These are phyloP conservation scores for Debaryomyces psychrophilus DNA, from an alignment of 1,139 yeast genomes.

Conservation along the genomic window DNA sequence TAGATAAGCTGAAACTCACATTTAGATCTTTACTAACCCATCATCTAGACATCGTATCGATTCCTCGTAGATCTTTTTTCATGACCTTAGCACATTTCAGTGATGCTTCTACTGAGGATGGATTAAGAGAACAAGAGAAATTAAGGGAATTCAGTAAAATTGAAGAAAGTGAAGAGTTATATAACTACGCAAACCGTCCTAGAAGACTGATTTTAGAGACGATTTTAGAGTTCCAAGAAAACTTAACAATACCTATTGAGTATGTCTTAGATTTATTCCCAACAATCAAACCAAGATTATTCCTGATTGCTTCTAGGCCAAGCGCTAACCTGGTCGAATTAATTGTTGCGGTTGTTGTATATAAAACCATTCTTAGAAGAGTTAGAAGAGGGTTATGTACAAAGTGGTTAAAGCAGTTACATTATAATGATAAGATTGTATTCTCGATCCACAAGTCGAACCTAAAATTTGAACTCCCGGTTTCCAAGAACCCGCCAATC, in stretches of 20 bases:
- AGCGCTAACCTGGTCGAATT: slow-evolving; percentile 52
- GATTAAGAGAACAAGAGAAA: slow-evolving; percentile 69
- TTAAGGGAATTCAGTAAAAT: slow-evolving; percentile 73
- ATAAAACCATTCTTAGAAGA: slow-evolving; percentile 76
- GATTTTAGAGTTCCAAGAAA: slow-evolving; percentile 73
- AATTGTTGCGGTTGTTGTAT: slow-evolving; percentile 83
- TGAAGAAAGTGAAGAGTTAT: slow-evolving; percentile 77
- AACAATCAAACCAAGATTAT: slow-evolving; percentile 73
- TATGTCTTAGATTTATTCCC: slow-evolving; percentile 81
- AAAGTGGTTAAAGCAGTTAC: slow-evolving; percentile 63
- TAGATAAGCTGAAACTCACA: slow-evolving; percentile 53
- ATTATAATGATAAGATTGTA: slow-evolving; percentile 51
- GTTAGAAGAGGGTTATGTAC: slow-evolving; percentile 85
- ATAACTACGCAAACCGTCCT: slow-evolving; percentile 89
- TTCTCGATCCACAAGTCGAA: slow-evolving; percentile 58
- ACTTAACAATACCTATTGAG: slow-evolving; percentile 69
- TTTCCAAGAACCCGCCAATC: slow-evolving; percentile 47
- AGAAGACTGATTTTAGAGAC: slow-evolving; percentile 86
- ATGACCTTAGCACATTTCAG: slow-evolving; percentile 73
- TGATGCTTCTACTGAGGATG: slow-evolving; percentile 47
- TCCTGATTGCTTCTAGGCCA: slow-evolving; percentile 76
- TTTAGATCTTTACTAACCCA: slow-evolving; percentile 72
- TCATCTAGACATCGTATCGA: slow-evolving; percentile 79
- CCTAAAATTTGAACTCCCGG: slow-evolving; percentile 32
- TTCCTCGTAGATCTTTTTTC: slow-evolving; percentile 86